Evolutionary conservation across 1,284 basidiomycete genomes (phyloP), one percentile per base, ranked within the genome.

Genomic region (Porodaedalea pini): DNA sequence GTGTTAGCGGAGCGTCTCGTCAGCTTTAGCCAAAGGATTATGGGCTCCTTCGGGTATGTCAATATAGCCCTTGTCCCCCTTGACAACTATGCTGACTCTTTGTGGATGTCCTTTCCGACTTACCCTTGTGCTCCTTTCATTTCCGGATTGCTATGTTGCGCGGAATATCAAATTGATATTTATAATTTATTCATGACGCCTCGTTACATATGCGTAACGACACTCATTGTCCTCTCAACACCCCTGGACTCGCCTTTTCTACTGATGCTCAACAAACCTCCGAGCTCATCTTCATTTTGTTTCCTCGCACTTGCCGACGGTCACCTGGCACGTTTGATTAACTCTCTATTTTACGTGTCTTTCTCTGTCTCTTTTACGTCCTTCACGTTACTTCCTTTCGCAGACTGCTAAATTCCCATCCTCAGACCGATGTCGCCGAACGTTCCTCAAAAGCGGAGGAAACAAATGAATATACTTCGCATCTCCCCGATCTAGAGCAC

Each of bases 41-140:
- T 57, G 31, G 41, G 50, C 19, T 52, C 56, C 11, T 52, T 57
- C 49, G 56, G 56, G 56, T 57, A 52, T 15, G 49, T 47, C 32
- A 6, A 44, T n/a, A 19, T 29, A 10, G 23, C 6, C 6, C n/a
- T 47, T 47, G n/a, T 23, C 23, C 13, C 15, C 27, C 5, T 47
- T 47, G 44, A 27, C 23, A 47, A 47, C 23, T 17, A 15, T 52
- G n/a, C 51, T 19, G 8, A 40, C 15, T 40, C n/a, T n/a, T 2
- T 25, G 11, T 21, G 41, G 17, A 43, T 32, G 15, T 48, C 47
- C 21, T 19, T 41, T 21, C 45, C 13, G 19, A n/a, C 25, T 8
- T 13, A 2, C 4, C 2, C 40, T 17, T 43, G 8, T 43, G 40
- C n/a, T 37, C 19, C 49, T 37, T 13, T 41, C 27, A 29, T 44